Base-by-base conservation (phyloP, 1,139 yeast species). In the Kluyveromyces sp. region DNA sequence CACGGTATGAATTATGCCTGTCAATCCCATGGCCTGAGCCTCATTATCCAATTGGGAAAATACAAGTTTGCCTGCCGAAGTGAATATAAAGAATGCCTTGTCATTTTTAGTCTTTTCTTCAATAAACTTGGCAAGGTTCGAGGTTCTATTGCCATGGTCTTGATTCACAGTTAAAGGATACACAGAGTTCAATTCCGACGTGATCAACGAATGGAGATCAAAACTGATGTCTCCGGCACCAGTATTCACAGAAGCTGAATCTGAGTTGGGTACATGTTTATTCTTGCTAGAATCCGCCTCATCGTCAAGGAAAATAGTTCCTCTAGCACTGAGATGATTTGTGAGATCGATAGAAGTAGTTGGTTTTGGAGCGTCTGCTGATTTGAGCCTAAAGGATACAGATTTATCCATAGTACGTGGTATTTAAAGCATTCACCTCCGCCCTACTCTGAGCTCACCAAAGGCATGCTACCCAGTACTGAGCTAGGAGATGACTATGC, bases 51-150 rank as follows among this genome's bases (percentile, higher is more conserved):
- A 74, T 70, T 83, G 70, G 1, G 94, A 77, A 62, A 83, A 92
- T 6, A 92, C 84, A 1, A 96, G 96, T 61, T 92, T 92, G 0
- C 98, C 98, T 0, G 97, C 95, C 2, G 81, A 68, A 0, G 96
- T 87, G n/a, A 92, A 69, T 4, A 92, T 78, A 51, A 88, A 79
- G 55, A 84, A 87, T 39, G 58, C 59, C 40, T 60, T 60, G 20
- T 53, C 54, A 39, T 37, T 32, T 9, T 18, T 26, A 8, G 28
- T 9, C 36, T 28, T 11, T 20, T 38, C 41, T 25, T 16, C 19
- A 12, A 38, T 32, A 15, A 38, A 38, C 4, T 20, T 30, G 35
- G 28, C 9, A 9, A 26, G 31, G 19, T 38, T 38, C 6, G 41
- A 18, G 15, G 41, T 29, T 15, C 15, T 31, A 2, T 13, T 12